phyloP scores from a whole-genome alignment of 2,329 filamentous ascomycete genomes.

The Diaporthe sp. region DNA sequence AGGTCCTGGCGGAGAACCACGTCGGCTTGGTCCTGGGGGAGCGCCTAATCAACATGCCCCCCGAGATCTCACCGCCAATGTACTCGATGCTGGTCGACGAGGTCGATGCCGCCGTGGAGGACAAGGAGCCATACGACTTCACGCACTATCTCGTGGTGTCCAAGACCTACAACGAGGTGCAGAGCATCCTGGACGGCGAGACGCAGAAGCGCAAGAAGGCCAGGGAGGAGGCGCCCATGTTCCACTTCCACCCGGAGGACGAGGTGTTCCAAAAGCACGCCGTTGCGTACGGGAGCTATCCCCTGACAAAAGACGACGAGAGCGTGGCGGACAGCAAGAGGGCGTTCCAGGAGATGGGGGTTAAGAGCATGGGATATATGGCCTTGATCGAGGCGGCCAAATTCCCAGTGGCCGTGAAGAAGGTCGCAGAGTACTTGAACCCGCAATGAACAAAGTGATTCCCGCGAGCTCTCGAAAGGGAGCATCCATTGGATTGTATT shows the following conservation, averaged over 20 bases:
- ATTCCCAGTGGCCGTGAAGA: constrained; percentile 82
- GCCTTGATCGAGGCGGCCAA: constrained; percentile 87
- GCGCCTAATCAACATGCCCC: constrained; percentile 95
- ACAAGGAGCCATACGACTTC: constrained; percentile 93
- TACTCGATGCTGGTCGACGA: constrained; percentile 96
- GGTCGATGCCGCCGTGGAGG: constrained; percentile 87
- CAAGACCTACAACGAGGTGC: constrained; percentile 92
- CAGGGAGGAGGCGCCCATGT: constrained; percentile 72
- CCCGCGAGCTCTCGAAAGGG: not conserved
- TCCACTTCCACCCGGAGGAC: constrained; percentile 97
- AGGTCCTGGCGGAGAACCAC: constrained; percentile 73
- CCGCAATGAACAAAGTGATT: constrained; percentile 56
- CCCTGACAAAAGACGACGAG: constrained; percentile 86
- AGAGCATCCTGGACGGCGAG: constrained; percentile 80
- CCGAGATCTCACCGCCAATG: constrained; percentile 92
- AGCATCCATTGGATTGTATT: constrained; percentile 15
- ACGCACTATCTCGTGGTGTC: constrained; percentile 93
- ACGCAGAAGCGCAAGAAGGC: constrained; percentile 77
- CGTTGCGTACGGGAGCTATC: constrained; percentile 76
- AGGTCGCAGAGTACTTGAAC: constrained; percentile 80
- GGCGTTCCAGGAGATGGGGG: constrained; percentile 93
- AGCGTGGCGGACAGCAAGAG: constrained; percentile 90
- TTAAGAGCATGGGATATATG: constrained; percentile 86
- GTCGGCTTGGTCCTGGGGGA: constrained; percentile 93
- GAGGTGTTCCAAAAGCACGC: constrained; percentile 88